Evolutionary conservation across 192 early-diverging fungal species (phyloP).

Genomic region (Glomus cerebriforme): DNA sequence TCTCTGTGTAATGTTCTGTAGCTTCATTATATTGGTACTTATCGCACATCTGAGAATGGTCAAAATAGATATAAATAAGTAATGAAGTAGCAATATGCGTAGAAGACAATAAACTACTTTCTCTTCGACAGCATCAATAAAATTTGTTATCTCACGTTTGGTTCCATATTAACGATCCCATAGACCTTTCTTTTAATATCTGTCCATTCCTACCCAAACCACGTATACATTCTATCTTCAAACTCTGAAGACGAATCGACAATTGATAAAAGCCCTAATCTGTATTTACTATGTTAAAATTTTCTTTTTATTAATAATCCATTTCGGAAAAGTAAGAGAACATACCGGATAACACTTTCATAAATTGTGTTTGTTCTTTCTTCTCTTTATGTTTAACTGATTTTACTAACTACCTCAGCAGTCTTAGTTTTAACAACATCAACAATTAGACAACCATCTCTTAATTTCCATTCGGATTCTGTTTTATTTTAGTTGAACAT

Average conservation of each 20-base stretch:
- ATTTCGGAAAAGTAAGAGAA: slow-evolving; percentile 12
- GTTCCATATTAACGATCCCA: slow-evolving; percentile 23
- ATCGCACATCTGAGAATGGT: slow-evolving; percentile 9
- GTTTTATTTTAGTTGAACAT: not conserved
- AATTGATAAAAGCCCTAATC: slow-evolving; percentile 32
- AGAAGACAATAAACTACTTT: not conserved
- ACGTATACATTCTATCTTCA: slow-evolving; percentile 30
- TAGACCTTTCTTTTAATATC: slow-evolving; percentile 31
- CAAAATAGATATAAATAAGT: slow-evolving; percentile 24
- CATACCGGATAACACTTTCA: slow-evolving; percentile 28
- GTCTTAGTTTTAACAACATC: slow-evolving; percentile 10
- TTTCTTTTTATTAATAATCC: not conserved
- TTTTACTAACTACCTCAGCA: not conserved
- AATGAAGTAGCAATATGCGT: not conserved
- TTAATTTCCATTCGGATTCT: slow-evolving; percentile 23
- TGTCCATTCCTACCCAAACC: slow-evolving; percentile 26
- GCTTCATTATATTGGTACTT: slow-evolving; percentile 13
- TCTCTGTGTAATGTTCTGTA: too few relatives aligned
- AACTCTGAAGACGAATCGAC: slow-evolving; percentile 32
- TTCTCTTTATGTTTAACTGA: not conserved
- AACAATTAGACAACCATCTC: slow-evolving; percentile 15
- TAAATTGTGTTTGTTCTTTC: slow-evolving; percentile 15
- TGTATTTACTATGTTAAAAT: slow-evolving; percentile 11
- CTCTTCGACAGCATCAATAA: slow-evolving; percentile 24
- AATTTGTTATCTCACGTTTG: slow-evolving; percentile 14